Percentiles rank a stretch among this genome's conserved stretches.
phyloP scores from a whole-genome alignment of 495 filamentous ascomycete species.

The Tuber brumale region DNA sequence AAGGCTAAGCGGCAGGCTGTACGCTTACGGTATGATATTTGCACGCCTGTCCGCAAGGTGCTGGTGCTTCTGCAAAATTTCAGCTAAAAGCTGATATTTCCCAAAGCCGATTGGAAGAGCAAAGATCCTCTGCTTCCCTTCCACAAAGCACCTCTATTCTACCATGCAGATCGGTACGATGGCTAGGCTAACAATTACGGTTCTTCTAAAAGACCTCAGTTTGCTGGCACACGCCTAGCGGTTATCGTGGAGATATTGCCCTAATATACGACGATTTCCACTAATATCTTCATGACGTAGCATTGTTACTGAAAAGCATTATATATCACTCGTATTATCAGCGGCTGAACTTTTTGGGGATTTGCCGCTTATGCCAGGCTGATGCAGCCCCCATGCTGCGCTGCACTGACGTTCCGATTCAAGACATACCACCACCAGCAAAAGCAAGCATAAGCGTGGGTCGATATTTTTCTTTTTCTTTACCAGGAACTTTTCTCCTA shows the following conservation, averaged over 20 bases:
- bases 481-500: not conserved
- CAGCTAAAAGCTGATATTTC: not conserved
- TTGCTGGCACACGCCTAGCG: not conserved
- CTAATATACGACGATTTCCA: not conserved
- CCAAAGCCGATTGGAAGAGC: not conserved
- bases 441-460: not conserved
- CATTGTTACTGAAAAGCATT: not conserved
- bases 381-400: not conserved
- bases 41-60: not conserved
- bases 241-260: not conserved
- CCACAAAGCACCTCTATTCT: not conserved
- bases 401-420: not conserved
- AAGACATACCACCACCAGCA: not conserved
- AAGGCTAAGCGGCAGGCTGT: not conserved
- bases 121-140: not conserved
- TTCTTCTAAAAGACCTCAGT: not conserved
- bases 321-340: not conserved
- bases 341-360: not conserved
- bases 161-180: not conserved
- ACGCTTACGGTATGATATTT: not conserved
- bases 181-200: not conserved
- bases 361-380: not conserved
- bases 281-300: not conserved
- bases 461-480: not conserved
- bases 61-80: not conserved